Evolutionary conservation across 108 stramenopile species (phyloP), one percentile per base, ranked within the genome.

Genomic region (Poteriospumella lacustris): DNA sequence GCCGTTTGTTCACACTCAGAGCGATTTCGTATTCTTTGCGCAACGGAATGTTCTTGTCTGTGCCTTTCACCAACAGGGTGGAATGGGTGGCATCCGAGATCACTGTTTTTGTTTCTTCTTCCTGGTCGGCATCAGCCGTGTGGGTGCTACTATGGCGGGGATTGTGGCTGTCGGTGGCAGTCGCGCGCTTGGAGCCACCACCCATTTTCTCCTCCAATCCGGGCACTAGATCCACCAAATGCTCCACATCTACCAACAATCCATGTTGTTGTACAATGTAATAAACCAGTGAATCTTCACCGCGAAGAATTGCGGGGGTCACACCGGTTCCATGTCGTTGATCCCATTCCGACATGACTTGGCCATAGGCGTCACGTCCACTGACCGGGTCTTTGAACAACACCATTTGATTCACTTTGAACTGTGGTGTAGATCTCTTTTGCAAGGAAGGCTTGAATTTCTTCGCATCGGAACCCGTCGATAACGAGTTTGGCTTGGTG

Each of bases 321-420:
- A 24, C 60, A 12, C 24, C 60, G 36, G 29, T 12, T n/a, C n/a
- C n/a, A 31, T 33, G 60, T 12, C 3, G 28, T 5, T 3, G 5
- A 12, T 64, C 31, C 60, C 60, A 64, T 64, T 64, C 12, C 28
- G 60, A 64, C 9, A 64, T 64, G 31, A 64, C 31, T 64, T 64
- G 28, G 33, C 60, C 60, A 64, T 64, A 64, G 31, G 60, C 60
- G 5, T 64, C 60, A 12, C 9, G 12, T 31, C 5, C 9, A 24
- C 60, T 24, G 9, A 12, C 36, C 5, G 60, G 60, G 60, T 64
- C 60, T 31, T 31, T 26, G 36, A 64, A 64, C 31, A 64, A 64
- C 3, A 64, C 60, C 36, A 33, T 3, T 12, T 64, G 12, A 64
- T 64, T 64, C 9, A 24, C 60, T 12, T 24, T 33, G 36, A 12